These are phyloP conservation scores for Diplodia mutila DNA, from an alignment of 2,329 filamentous ascomycete genomes.

Conservation along the genomic window DNA sequence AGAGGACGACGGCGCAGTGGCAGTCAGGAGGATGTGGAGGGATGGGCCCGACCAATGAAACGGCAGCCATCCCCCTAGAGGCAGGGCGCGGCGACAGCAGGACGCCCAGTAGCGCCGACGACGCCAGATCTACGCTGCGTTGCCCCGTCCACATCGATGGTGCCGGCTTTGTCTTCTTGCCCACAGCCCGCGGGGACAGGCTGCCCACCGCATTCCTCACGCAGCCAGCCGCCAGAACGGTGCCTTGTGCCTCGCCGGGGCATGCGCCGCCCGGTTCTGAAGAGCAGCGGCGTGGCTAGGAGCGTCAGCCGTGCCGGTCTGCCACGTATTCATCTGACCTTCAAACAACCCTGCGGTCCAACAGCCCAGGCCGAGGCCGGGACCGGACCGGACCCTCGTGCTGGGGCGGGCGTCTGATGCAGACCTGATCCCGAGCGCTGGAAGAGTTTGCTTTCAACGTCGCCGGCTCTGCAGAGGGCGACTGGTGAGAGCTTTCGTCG, in stretches of 20 bases:
- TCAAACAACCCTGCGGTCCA: constrained; percentile 13
- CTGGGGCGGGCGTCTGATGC: constrained; percentile 1
- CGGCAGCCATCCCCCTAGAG: constrained; percentile 11
- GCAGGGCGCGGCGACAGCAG: constrained; percentile 16
- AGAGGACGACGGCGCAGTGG: not conserved
- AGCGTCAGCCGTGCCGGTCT: constrained; percentile 17
- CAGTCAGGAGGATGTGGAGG: constrained; percentile 3
- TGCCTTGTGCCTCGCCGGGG: constrained; percentile 6
- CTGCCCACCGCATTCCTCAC: constrained; percentile 22
- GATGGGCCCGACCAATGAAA: constrained; percentile 24
- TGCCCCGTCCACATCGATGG: not conserved
- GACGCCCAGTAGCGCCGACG: constrained; percentile 4
- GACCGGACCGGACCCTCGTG: constrained; percentile 19
- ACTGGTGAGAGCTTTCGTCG: constrained; percentile 16
- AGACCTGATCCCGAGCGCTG: constrained; percentile 5
- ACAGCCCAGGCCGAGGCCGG: constrained; percentile 10
- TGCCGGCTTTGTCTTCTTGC: not conserved
- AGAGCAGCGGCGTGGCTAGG: constrained; percentile 21
- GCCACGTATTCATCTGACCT: constrained; percentile 23
- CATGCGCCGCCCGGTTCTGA: constrained; percentile 2
- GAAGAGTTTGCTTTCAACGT: constrained; percentile 12
- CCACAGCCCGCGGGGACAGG: not conserved
- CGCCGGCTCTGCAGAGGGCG: constrained; percentile 5
- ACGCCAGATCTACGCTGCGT: constrained; percentile 12
- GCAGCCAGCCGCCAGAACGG: constrained; percentile 3